phyloP scores from a whole-genome alignment of 1,139 yeast genomes.

The Candida dubliniensis region DNA sequence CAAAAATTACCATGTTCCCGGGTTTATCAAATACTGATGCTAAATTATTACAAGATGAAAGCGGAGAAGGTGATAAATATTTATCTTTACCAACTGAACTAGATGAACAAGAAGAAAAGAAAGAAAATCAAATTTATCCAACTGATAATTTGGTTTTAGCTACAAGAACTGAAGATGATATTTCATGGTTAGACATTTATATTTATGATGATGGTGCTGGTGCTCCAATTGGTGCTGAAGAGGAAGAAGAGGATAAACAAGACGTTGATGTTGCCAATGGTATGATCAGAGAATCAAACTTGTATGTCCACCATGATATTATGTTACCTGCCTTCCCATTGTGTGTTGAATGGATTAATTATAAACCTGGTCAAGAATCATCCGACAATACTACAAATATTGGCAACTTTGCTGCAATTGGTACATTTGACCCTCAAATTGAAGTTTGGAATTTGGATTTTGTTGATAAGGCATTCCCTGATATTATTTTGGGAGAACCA shows the following conservation, averaged over 20 bases:
- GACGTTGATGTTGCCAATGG: conserved; percentile 72
- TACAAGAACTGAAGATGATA: conserved; percentile 94
- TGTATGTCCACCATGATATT: conserved; percentile 94
- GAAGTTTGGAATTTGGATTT: conserved; percentile 96
- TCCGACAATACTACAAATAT: conserved; percentile 36
- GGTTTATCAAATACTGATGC: conserved; percentile 60
- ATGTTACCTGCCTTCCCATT: conserved; percentile 97
- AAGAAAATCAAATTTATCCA: conserved; percentile 83
- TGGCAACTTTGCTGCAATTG: conserved; percentile 93
- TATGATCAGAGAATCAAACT: conserved; percentile 64
- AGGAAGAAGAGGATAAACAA: conserved; percentile 60
- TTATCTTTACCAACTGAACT: conserved; percentile 69
- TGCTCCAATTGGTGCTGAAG: conserved; percentile 63
- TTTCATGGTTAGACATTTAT: conserved; percentile 88
- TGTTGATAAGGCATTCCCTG: conserved; percentile 93
- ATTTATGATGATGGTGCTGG: conserved; percentile 95
- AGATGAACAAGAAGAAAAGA: conserved; percentile 69
- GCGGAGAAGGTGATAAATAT: conserved; percentile 62
- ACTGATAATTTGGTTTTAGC: conserved; percentile 88
- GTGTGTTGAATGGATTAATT: conserved; percentile 93
- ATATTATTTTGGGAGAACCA: conserved; percentile 83
- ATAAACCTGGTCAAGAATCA: conserved; percentile 52
- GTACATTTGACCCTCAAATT: conserved; percentile 96
- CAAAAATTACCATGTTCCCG: conserved; percentile 64
- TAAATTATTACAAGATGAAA: conserved; percentile 40